Evolutionary conservation across 192 early-diverging fungal genomes (phyloP), one percentile per base, ranked within the genome.

Genomic region (Coemansia sp.): DNA sequence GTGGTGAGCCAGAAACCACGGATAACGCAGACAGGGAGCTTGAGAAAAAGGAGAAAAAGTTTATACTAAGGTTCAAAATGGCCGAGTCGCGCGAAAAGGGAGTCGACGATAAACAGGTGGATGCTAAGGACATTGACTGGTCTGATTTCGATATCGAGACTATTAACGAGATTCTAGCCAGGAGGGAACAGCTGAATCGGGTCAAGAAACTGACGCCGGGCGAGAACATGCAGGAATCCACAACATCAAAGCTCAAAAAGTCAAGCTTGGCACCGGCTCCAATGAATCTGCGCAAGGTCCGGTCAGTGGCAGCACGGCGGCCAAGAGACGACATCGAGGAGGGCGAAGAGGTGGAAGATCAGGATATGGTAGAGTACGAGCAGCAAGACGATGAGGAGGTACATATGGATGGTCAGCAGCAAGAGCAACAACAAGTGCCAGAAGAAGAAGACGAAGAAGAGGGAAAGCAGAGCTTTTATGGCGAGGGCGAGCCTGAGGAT

Each of bases 131-230:
- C 36, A 42, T 82, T 22, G 80, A 82, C 66, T 82, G 80, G 80
- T 67, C 80, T 8, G 80, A 82, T 63, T 76, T 82, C 63, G 80
- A 82, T 50, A 36, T 64, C 32, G 64, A 77, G 45, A 77, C 75
- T 0, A 77, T 82, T 28, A 73, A 74, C 36, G 65, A 57, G 45
- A 82, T 82, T 32, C 63, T 82, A 16, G 66, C 56, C 18, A 67
- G 80, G 3, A 71, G 80, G 7, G 75, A 82, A 51, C 75, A 66
- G 38, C 64, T 82, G 5, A 45, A 45, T 45, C 42, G 42, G 3
- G 12, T 45, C 16, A 45, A 45, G 42, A 45, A 14, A 11, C 3
- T 45, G 42, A 14, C 42, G 12, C 8, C 16, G 12, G 42, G 42
- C 42, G 42, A 60, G 45, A 55, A 57, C 10, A 48, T 59, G 30